Conservation (phyloP, 441 rosid genomes). For the Bocquillonia castaneifolia region DNA sequence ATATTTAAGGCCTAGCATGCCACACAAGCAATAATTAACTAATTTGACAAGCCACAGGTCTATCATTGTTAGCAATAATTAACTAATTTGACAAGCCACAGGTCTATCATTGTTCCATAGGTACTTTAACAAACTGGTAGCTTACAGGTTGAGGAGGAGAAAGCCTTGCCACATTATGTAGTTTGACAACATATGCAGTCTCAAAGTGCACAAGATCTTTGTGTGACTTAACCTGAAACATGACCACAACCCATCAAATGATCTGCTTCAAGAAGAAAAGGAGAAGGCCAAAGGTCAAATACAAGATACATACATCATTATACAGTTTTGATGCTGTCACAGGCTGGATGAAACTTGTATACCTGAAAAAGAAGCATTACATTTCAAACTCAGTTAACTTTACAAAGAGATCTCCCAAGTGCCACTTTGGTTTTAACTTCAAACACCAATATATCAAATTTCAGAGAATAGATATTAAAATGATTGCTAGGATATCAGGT, state of each 20-base stretch:
- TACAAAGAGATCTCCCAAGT: background rate
- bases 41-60: conserved; percentile 1
- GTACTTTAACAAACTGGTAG: conserved; percentile 10
- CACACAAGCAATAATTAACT: background rate
- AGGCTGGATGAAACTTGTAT: conserved; percentile 96
- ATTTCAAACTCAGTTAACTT: background rate
- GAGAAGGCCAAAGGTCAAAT: background rate
- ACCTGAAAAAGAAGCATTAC: conserved; percentile 41
- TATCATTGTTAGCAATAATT: too few relatives aligned
- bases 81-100: too few relatives aligned
- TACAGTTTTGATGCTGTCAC: conserved; percentile 82
- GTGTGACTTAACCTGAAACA: conserved; percentile 76
- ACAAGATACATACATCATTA: conserved; percentile 56
- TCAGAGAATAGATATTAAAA: background rate
- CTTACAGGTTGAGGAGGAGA: conserved; percentile 85
- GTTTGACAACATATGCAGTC: conserved; percentile 94
- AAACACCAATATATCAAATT: background rate
- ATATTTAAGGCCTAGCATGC: conserved; percentile 1
- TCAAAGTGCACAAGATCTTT: conserved; percentile 85
- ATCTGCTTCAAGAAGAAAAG: background rate
- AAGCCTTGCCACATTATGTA: conserved; percentile 82
- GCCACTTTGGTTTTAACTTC: background rate
- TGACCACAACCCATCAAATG: conserved; percentile 17
- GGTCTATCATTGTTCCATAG: background rate
- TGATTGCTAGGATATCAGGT: background rate